Base-by-base conservation (phyloP, 1,284 basidiomycete genomes). In the Melampsora larici-populina region DNA sequence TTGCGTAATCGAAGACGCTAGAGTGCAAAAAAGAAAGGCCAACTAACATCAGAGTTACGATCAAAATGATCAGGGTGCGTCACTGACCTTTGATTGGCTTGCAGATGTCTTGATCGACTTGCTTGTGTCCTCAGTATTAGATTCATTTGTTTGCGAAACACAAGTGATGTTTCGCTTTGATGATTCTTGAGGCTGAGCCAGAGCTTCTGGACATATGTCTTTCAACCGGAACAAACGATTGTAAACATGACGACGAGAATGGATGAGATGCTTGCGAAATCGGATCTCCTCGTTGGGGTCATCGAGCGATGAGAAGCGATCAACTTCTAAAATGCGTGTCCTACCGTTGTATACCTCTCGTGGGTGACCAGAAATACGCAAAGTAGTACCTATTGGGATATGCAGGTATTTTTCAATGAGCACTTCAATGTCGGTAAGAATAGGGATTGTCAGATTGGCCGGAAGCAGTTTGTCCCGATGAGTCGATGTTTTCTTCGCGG, bases 161-260 rank as follows among this genome's bases (percentile, higher is more conserved):
- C 3, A 8, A 40, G 3, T 8, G 11, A 40, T 40, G 40, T 40
- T 40, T 40, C 40, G 40, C 40, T 40, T 40, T 2, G 9, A 1
- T 40, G 40, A 9, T 1, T 40, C 40, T 13, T 40, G 40, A 40
- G 40, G 40, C 9, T 40, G 40, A 9, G 40, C 40, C 40, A 49
- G 58, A n/a, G 24, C 70, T 3, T 65, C 70, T n/a, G 70, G 70
- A 58, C 70, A 73, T 2, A 73, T 62, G 18, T 62, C 64, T 18
- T 36, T 24, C 15, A 73, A 24, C 11, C 70, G 70, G 46, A 73
- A 73, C 21, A 62, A 62, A 4, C n/a, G 43, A 26, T 65, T 73
- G 36, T 73, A 73, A 2, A 73, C 29, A 24, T 43, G 36, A 49
- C 60, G 49, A 21, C 70, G 36, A 18, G 48, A 66, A 11, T 55